Conservation (phyloP, 2,329 filamentous ascomycete genomes). For the Penicillium digitatum region DNA sequence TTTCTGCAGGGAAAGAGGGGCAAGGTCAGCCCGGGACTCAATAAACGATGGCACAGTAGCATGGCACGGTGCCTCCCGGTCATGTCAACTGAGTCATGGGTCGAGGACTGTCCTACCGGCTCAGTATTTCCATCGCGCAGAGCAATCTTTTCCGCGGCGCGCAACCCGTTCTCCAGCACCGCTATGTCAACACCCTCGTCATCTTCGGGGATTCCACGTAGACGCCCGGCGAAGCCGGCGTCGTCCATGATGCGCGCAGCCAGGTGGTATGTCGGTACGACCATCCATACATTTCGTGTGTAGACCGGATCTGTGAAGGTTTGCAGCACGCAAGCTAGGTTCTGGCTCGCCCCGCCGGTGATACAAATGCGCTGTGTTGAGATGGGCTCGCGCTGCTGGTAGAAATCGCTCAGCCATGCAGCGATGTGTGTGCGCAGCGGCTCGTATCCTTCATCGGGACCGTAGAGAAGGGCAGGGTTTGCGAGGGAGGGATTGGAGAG, state of each 20-base stretch:
- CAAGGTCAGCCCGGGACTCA: slow-evolving; percentile 1
- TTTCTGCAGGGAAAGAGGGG: slow-evolving; percentile 34
- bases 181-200: slow-evolving; percentile 70
- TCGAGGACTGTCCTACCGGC: slow-evolving; percentile 38
- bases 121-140: slow-evolving; percentile 35
- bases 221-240: slow-evolving; percentile 63
- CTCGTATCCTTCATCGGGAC: slow-evolving; percentile 68
- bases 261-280: slow-evolving; percentile 79
- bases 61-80: neutral
- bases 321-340: slow-evolving; percentile 69
- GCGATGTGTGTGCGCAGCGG: slow-evolving; percentile 67
- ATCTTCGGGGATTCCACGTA: slow-evolving; percentile 72
- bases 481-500: slow-evolving; percentile 59
- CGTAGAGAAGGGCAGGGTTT: slow-evolving; percentile 69
- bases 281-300: slow-evolving; percentile 73
- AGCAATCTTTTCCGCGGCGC: slow-evolving; percentile 48
- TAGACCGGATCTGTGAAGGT: slow-evolving; percentile 75
- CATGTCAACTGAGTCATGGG: neutral
- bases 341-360: slow-evolving; percentile 81
- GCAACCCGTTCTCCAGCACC: slow-evolving; percentile 52
- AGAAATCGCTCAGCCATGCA: slow-evolving; percentile 65
- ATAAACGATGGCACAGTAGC: slow-evolving; percentile 3
- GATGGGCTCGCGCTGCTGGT: slow-evolving; percentile 47
- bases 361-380: slow-evolving; percentile 65
- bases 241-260: slow-evolving; percentile 83